Base-by-base conservation (phyloP, 2,329 filamentous ascomycete genomes). In the Aspergillus brunneoviolaceus region DNA sequence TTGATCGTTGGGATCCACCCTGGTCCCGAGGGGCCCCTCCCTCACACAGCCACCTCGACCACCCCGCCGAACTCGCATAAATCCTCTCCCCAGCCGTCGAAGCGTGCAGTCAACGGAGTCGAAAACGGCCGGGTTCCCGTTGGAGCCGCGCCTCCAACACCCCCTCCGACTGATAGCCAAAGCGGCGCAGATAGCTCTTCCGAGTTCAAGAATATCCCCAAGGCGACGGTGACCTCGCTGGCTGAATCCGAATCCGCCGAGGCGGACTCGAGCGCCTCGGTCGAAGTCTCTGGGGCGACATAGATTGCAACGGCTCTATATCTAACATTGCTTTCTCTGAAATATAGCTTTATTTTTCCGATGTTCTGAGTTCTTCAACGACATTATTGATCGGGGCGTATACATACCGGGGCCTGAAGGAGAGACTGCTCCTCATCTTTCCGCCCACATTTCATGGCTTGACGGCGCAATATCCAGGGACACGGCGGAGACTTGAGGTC, bases 91-190 rank as follows among this genome's bases (percentile, higher is more conserved):
- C 74, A 75, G 53, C 74, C 72, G 2, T 65, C 67, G 29, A 74
- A 72, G 64, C 67, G 75, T 48, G 67, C 68, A 11, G 66, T 78
- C 51, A 62, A 71, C 57, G 63, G 57, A 53, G 61, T 73, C 73
- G 55, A 74, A 70, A 74, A 47, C 74, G 81, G 50, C 75, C 80
- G 61, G 76, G 80, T 59, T 77, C 84, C 66, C 75, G 78, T 69
- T 82, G 87, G 56, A 19, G 79, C 81, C 10, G 82, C 84, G 0
- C 85, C 87, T 9, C 89, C 88, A 0, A 89, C 89, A 1, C 82
- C 82, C 23, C 81, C 91, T 57, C 89, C 87, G 2, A 88, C 84
- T 66, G 88, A 88, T 67, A 85, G 85, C 45, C 89, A 89, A 70
- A 90, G 86, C 69, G 83, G 84, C 53, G 72, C 78, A 33, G 80